phyloP scores from a whole-genome alignment of 768 basidiomycete species.

The Naganishia onofrii region DNA sequence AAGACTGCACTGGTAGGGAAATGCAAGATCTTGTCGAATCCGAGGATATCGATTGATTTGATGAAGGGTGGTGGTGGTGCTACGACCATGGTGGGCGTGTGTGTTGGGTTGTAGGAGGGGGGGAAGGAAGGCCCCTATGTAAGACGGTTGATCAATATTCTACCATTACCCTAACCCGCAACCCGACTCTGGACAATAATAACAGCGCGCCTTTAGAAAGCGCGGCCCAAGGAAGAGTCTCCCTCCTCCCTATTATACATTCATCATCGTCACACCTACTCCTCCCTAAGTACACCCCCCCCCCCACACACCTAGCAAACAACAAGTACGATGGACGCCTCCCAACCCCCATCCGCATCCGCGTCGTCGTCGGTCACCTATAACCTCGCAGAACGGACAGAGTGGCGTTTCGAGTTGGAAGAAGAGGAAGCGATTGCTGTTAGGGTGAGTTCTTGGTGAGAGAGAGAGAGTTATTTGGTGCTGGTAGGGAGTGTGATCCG shows the following conservation, averaged over 20 bases:
- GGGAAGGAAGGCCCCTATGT: too few relatives aligned
- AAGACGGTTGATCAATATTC: too few relatives aligned
- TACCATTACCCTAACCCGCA: too few relatives aligned
- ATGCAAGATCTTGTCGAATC: background rate
- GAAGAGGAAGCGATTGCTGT: constrained; percentile 50
- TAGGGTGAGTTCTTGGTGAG: constrained; percentile 47
- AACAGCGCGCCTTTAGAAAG: too few relatives aligned
- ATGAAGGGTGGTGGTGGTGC: background rate
- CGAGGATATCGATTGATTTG: constrained; percentile 6
- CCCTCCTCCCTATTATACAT: too few relatives aligned
- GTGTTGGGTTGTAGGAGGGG: background rate
- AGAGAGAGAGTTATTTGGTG: too few relatives aligned
- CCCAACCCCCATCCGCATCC: background rate
- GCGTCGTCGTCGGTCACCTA: background rate
- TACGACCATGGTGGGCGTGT: background rate
- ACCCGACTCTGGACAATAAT: too few relatives aligned
- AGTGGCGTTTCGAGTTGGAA: constrained; percentile 50
- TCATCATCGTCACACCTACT: too few relatives aligned
- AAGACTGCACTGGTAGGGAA: constrained; percentile 6
- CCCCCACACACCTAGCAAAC: background rate
- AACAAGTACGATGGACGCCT: background rate
- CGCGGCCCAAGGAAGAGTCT: too few relatives aligned
- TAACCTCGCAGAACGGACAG: constrained; percentile 39
- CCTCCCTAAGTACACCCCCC: too few relatives aligned
- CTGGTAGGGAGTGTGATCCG: too few relatives aligned